phyloP scores from a whole-genome alignment of 257 asterid genomes.

The Rehmannia glutinosa region DNA sequence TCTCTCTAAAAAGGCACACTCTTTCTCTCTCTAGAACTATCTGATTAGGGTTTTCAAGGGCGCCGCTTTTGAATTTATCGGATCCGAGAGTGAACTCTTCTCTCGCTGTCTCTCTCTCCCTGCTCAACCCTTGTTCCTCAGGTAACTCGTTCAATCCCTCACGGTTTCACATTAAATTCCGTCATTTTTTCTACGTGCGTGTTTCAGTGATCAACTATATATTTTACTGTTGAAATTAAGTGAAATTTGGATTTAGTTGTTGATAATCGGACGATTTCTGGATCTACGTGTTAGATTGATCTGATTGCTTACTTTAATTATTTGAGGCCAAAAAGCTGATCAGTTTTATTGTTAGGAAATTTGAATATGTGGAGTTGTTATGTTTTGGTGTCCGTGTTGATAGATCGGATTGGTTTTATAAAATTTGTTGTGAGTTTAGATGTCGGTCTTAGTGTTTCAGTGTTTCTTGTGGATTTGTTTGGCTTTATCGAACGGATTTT shows the following conservation, averaged over 20 bases:
- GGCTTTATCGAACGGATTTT: background rate
- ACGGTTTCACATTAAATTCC: background rate
- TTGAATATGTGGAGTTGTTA: background rate
- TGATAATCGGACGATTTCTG: background rate
- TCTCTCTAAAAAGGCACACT: constrained; percentile 11
- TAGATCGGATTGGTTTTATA: constrained; percentile 17
- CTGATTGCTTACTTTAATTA: constrained; percentile 4
- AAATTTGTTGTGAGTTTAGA: background rate
- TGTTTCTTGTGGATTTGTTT: background rate
- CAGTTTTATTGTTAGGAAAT: constrained; percentile 1
- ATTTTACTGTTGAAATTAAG: background rate
- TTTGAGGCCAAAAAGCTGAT: background rate
- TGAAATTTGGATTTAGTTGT: background rate
- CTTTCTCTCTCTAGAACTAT: constrained; percentile 20
- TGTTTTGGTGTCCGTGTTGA: background rate
- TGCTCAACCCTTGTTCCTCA: background rate
- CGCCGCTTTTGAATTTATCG: constrained; percentile 32
- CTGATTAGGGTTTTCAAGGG: constrained; percentile 34
- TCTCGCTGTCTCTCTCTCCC: constrained; percentile 9
- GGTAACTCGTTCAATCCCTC: constrained; percentile 23
- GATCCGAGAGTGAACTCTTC: constrained; percentile 24
- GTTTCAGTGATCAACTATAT: background rate
- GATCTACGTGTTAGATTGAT: constrained; percentile 23
- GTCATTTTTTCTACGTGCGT: background rate
- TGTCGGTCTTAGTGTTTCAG: background rate